Evolutionary conservation across 2,329 filamentous ascomycete genomes (phyloP).

Genomic region (Neospermospora avenae): DNA sequence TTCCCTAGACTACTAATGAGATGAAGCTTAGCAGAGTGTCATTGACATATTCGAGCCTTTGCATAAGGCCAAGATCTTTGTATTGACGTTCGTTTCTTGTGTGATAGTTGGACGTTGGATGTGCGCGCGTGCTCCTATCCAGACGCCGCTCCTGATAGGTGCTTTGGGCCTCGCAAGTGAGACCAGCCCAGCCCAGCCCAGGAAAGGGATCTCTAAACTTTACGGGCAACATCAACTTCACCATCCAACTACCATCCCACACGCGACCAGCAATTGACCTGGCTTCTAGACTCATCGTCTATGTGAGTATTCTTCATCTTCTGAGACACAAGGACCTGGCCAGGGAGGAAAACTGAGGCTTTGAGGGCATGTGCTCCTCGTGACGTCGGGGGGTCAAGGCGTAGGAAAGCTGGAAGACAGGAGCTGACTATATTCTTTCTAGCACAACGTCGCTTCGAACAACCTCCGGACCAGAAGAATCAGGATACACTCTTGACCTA

Average conservation of each 20-base stretch:
- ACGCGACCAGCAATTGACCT: constrained; percentile 24
- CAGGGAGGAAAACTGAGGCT: neutral
- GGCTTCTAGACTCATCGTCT: constrained; percentile 8
- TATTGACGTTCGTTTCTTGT: constrained; percentile 4
- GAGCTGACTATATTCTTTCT: constrained; percentile 25
- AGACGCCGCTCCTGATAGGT: constrained; percentile 12
- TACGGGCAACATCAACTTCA: constrained; percentile 26
- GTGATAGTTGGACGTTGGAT: neutral
- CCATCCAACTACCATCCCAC: constrained; percentile 16
- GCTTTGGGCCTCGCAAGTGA: constrained; percentile 22
- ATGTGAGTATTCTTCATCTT: constrained; percentile 24
- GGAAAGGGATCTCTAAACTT: constrained; percentile 29
- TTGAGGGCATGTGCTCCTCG: constrained; percentile 5
- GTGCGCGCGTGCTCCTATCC: constrained; percentile 27
- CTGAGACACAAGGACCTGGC: neutral
- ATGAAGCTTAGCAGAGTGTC: neutral
- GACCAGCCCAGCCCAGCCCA: constrained; percentile 13
- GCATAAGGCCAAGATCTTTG: neutral
- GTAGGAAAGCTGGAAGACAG: constrained; percentile 18
- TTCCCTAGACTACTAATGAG: neutral
- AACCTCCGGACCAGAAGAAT: neutral
- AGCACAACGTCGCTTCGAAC: constrained; percentile 15
- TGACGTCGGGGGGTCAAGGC: constrained; percentile 18
- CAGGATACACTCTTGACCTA: neutral
- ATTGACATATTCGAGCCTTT: neutral